phyloP scores from a whole-genome alignment of 768 basidiomycete genomes.

The Phanerochaete sordida region DNA sequence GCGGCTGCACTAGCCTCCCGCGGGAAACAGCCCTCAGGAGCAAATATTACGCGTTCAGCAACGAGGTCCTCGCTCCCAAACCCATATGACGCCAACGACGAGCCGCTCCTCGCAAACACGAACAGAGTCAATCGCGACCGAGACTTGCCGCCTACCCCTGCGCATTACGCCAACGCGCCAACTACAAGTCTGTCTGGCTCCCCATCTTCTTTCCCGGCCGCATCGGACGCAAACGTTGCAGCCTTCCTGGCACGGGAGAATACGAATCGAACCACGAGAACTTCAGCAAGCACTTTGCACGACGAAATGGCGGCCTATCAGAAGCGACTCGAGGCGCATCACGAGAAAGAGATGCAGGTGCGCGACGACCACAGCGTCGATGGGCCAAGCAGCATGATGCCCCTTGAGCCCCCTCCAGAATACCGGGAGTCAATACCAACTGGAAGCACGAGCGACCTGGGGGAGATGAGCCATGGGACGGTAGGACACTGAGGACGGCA shows the following conservation, averaged over 20 bases:
- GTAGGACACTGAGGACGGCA: background rate
- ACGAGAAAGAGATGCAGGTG: conserved; percentile 18
- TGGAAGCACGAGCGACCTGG: conserved; percentile 3
- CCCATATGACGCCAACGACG: conserved; percentile 5
- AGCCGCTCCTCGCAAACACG: background rate
- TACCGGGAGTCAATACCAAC: conserved; percentile 6
- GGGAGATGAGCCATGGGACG: background rate
- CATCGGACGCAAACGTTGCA: too few relatives aligned
- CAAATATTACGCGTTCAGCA: background rate
- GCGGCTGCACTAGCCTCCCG: background rate
- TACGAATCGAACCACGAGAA: conserved; percentile 4
- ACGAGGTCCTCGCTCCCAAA: conserved; percentile 14
- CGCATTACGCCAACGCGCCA: background rate
- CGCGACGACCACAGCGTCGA: background rate
- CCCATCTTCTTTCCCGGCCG: too few relatives aligned
- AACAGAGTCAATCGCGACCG: background rate
- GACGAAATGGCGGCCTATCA: conserved; percentile 20
- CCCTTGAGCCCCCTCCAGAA: conserved; percentile 19
- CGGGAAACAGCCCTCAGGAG: background rate
- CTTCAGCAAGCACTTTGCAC: conserved; percentile 10
- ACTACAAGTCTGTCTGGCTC: too few relatives aligned
- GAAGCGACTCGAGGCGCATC: conserved; percentile 23
- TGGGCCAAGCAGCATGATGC: conserved; percentile 11
- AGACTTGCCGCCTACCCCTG: conserved; percentile 1
- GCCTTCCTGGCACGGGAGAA: background rate